Evolutionary conservation across 129 eudicot genomes (phyloP).

Genomic region (Ambrosia artemisiifolia): DNA sequence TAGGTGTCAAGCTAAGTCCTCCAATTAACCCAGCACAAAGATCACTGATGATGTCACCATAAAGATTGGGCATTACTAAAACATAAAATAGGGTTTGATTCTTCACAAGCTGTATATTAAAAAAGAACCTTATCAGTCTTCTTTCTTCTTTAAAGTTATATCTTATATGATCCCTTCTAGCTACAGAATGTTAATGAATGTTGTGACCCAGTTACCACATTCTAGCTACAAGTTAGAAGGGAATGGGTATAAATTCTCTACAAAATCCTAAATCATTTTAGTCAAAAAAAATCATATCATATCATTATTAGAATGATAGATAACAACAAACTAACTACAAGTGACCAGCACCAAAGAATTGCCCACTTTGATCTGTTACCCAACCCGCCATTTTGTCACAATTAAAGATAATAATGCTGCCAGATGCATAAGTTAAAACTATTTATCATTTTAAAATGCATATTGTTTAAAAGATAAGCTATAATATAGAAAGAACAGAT

Average conservation of each 20-base stretch:
- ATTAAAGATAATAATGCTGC: background rate
- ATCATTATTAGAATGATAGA: background rate
- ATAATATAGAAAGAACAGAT: background rate
- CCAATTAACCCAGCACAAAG: constrained; percentile 98
- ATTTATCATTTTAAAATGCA: constrained; percentile 7
- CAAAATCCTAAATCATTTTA: background rate
- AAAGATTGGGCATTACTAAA: constrained; percentile 94
- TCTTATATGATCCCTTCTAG: no score
- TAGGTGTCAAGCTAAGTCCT: constrained; percentile 95
- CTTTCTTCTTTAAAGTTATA: constrained; percentile 2
- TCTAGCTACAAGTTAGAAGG: background rate
- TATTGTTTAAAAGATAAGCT: constrained; percentile 4
- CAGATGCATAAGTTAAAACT: constrained; percentile 5
- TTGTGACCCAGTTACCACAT: background rate
- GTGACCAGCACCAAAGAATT: background rate
- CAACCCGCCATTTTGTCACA: background rate
- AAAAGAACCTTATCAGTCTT: constrained; percentile 15
- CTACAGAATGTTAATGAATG: no score
- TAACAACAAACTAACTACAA: background rate
- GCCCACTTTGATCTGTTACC: background rate
- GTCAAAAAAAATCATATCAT: background rate
- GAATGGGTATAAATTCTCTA: background rate
- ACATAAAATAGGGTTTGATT: constrained; percentile 97
- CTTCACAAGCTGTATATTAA: constrained; percentile 75
- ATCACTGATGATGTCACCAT: constrained; percentile 96